Evolutionary conservation across 257 asterid species (phyloP), one percentile per base, ranked within the genome.

Genomic region (Verbena officinalis): DNA sequence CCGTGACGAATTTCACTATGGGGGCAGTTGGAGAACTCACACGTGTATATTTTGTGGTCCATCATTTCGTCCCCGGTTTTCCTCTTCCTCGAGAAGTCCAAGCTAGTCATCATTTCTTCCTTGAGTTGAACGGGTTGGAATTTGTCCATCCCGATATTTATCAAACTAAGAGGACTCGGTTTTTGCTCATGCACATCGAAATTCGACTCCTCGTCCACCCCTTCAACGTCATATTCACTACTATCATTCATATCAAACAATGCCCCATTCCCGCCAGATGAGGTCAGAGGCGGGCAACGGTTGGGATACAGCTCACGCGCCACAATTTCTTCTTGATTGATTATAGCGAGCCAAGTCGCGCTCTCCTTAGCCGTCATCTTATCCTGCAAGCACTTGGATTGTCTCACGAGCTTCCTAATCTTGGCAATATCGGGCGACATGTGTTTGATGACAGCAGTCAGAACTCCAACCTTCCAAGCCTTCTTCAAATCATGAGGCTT

Each of bases 301-400:
- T 88, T 81, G 1, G 98, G 98, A 66, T 78, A 88, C 31, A 88
- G 91, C 33, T 91, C 89, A 0, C 85, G 77, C 10, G 96, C 95
- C 78, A 86, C 36, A n/a, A 76, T 57, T 59, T 90, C 97, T 78
- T 90, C 97, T 67, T 83, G 96, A 65, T 79, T 82, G 57, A 90
- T 74, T 13, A 90, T 86, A 3, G 93, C 89, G 19, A 87, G 78
- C 97, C 97, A 90, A 39, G 95, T 90, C 0, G 95, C 90, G 67
- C 97, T 90, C 70, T 90, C 97, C 64, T 88, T 86, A 19, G 96
- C 97, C 0, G 96, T 86, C 97, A 91, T 91, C 69, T 91, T 91
- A 54, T 91, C 96, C 75, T 91, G 96, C 77, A 91, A 64, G 61
- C 97, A 91, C 81, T 91, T 91, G 0, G 96, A 88, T 69, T 87